Percentiles rank a stretch among this genome's conserved stretches.
These are phyloP conservation scores for Fusarium sororula DNA, from an alignment of 2,329 filamentous ascomycete genomes.

Conservation along the genomic window DNA sequence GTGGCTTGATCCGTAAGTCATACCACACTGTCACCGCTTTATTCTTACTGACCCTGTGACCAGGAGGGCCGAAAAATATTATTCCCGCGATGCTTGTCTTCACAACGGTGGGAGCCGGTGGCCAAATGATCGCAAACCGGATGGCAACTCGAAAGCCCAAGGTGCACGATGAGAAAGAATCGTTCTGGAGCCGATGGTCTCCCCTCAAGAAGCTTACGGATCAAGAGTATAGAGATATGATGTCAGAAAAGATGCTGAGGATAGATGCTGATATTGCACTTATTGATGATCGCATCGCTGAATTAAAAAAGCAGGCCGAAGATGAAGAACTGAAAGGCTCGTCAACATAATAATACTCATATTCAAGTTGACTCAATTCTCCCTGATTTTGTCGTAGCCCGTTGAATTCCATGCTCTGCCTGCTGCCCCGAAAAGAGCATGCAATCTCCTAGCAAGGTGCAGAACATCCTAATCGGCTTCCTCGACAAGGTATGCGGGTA, in stretches of 20 bases:
- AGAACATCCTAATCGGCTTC: background rate
- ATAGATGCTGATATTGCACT: slow-evolving; percentile 82
- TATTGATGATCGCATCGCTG: slow-evolving; percentile 76
- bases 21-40: background rate
- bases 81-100: slow-evolving; percentile 62
- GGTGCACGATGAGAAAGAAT: slow-evolving; percentile 51
- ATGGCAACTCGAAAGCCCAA: slow-evolving; percentile 39
- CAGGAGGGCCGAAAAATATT: slow-evolving; percentile 63
- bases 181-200: slow-evolving; percentile 72
- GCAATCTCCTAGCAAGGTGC: slow-evolving; percentile 2
- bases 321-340: slow-evolving; percentile 12
- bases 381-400: background rate
- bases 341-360: slow-evolving; percentile 7
- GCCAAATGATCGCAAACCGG: slow-evolving; percentile 51
- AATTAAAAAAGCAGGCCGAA: slow-evolving; percentile 40
- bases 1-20: slow-evolving; percentile 62
- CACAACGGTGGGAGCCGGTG: slow-evolving; percentile 53
- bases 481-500: background rate
- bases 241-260: slow-evolving; percentile 75
- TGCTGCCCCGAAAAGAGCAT: background rate
- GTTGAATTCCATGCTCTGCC: background rate
- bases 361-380: background rate
- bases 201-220: slow-evolving; percentile 76
- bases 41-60: slow-evolving; percentile 23
- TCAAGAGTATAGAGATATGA: slow-evolving; percentile 75